Evolutionary conservation across 2,329 filamentous ascomycete species (phyloP).

Genomic region (Fusarium sp.): DNA sequence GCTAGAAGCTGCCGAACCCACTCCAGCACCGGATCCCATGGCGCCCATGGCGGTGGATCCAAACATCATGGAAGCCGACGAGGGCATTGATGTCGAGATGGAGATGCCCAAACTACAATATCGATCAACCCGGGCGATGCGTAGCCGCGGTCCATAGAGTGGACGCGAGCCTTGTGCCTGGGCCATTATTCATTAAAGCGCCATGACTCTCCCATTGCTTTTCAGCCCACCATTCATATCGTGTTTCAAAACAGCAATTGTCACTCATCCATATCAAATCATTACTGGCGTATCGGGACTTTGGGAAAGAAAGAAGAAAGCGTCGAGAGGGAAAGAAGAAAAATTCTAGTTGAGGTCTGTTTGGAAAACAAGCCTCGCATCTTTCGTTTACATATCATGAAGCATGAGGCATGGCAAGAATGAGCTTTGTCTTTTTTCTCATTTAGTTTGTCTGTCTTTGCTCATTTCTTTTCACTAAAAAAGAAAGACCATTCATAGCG

Average conservation of each 20-base stretch:
- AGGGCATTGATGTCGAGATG: conserved; percentile 55
- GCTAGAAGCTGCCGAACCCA: conserved; percentile 39
- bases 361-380: conserved; percentile 3
- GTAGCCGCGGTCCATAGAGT: conserved; percentile 46
- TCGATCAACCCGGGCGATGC: conserved; percentile 56
- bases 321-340: neutral
- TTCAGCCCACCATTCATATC: conserved; percentile 20
- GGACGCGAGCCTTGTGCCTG: conserved; percentile 37
- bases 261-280: conserved; percentile 28
- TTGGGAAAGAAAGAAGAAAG: conserved; percentile 26
- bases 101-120: conserved; percentile 55
- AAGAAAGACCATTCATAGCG: conserved; percentile 45
- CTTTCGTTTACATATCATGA: conserved; percentile 34
- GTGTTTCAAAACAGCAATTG: conserved; percentile 10
- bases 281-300: conserved; percentile 37
- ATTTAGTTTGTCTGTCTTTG: conserved; percentile 14
- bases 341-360: neutral
- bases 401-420: conserved; percentile 33
- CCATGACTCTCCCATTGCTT: conserved; percentile 15
- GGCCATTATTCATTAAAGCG: conserved; percentile 33
- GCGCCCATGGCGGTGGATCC: conserved; percentile 50
- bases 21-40: conserved; percentile 22
- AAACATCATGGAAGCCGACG: conserved; percentile 54
- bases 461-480: conserved; percentile 22
- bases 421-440: conserved; percentile 25